These are phyloP conservation scores for Capsella bursapastoris DNA, from an alignment of 345 rosid species.

Conservation along the genomic window DNA sequence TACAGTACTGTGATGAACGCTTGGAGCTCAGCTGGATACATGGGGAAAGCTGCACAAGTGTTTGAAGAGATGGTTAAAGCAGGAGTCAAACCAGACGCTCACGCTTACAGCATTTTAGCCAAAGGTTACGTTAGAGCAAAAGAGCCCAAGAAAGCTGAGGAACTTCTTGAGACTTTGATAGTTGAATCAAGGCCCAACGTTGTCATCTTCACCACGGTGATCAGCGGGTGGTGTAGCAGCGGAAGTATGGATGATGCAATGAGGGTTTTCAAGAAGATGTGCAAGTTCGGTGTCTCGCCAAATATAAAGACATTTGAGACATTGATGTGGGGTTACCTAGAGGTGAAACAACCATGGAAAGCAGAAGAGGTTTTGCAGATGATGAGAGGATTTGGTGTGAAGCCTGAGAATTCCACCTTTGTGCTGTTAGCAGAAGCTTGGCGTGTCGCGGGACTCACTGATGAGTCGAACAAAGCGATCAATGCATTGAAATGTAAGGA, in stretches of 20 bases:
- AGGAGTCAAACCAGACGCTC: conserved; percentile 61
- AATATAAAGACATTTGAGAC: conserved; percentile 67
- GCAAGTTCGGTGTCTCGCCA: conserved; percentile 57
- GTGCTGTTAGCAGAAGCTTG: conserved; percentile 59
- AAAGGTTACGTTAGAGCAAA: conserved; percentile 67
- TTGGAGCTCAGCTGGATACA: conserved; percentile 75
- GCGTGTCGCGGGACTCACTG: conserved; percentile 58
- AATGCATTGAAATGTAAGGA: conserved; percentile 47
- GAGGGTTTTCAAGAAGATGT: conserved; percentile 56
- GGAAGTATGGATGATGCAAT: conserved; percentile 60
- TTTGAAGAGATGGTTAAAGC: conserved; percentile 66
- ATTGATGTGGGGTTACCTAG: conserved; percentile 59
- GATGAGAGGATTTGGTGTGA: conserved; percentile 59
- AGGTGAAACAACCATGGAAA: conserved; percentile 70
- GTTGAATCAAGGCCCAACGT: conserved; percentile 53
- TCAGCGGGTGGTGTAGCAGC: conserved; percentile 67
- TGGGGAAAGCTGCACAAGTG: conserved; percentile 63
- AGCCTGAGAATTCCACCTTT: conserved; percentile 58
- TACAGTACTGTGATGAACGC: conserved; percentile 73
- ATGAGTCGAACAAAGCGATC: conserved; percentile 56
- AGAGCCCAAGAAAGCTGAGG: conserved; percentile 63
- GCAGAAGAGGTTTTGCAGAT: conserved; percentile 64
- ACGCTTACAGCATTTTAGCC: conserved; percentile 65
- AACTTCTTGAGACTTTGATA: conserved; percentile 51
- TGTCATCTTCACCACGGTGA: conserved; percentile 63